These are phyloP conservation scores for Bisporella sp. DNA, from an alignment of 2,329 filamentous ascomycete genomes.

Conservation along the genomic window DNA sequence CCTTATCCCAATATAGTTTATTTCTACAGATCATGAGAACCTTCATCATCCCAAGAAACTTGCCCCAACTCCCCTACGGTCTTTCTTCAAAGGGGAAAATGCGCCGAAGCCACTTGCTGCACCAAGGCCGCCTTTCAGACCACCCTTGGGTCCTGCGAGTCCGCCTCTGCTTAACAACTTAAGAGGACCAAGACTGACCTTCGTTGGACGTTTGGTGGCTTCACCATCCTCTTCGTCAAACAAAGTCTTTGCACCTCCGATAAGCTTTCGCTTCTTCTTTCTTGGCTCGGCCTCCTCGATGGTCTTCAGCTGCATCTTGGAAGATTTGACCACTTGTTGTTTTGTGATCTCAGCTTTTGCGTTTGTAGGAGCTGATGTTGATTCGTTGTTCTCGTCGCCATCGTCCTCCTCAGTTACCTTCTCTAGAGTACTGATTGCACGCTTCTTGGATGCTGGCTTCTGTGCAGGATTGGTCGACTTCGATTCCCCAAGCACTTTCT, in stretches of 20 bases:
- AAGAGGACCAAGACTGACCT: slow-evolving; percentile 25
- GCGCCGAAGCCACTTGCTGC: slow-evolving; percentile 38
- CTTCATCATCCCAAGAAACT: slow-evolving; percentile 40
- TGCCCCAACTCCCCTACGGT: slow-evolving; percentile 54
- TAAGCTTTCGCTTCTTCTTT: slow-evolving; percentile 68
- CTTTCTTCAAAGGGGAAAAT: slow-evolving; percentile 69
- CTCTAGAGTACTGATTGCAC: slow-evolving; percentile 27
- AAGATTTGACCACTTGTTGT: slow-evolving; percentile 3
- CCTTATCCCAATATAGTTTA: background rate
- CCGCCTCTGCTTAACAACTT: slow-evolving; percentile 25
- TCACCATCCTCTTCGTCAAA: slow-evolving; percentile 66
- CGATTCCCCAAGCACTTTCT: slow-evolving; percentile 35
- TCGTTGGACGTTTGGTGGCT: slow-evolving; percentile 29
- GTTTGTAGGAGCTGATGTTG: slow-evolving; percentile 20
- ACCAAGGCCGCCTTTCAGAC: slow-evolving; percentile 14
- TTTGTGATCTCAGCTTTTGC: slow-evolving; percentile 4
- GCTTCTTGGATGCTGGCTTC: slow-evolving; percentile 26
- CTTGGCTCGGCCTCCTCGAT: slow-evolving; percentile 28
- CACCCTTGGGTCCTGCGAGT: slow-evolving; percentile 18
- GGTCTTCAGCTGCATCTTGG: slow-evolving; percentile 12
- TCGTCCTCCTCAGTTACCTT: slow-evolving; percentile 34
- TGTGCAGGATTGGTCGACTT: slow-evolving; percentile 26
- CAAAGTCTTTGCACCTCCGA: slow-evolving; percentile 55
- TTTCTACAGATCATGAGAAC: background rate
- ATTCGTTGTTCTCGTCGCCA: slow-evolving; percentile 19